Evolutionary conservation across 805 yeast species (phyloP).

Genomic region (Pichia rugopelliculosa): DNA sequence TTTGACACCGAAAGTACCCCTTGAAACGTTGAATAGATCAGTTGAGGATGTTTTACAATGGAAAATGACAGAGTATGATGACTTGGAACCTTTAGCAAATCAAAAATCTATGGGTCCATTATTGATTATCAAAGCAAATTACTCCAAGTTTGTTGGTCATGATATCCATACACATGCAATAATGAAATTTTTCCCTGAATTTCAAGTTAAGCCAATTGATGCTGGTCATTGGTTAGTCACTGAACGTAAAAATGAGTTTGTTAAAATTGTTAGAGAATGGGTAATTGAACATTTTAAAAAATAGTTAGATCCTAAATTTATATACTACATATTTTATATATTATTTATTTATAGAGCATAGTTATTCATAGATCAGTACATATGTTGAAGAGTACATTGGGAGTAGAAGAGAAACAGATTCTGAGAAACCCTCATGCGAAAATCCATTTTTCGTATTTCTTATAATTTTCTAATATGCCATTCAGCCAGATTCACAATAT

Average conservation of each 20-base stretch:
- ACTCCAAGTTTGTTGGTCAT: conserved; percentile 37
- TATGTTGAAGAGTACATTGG: too few relatives aligned
- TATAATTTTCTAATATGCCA: too few relatives aligned
- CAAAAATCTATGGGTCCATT: conserved; percentile 60
- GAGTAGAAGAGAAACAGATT: too few relatives aligned
- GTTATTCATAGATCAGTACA: too few relatives aligned
- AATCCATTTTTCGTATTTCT: too few relatives aligned
- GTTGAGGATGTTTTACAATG: conserved; percentile 57
- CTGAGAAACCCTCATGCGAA: too few relatives aligned
- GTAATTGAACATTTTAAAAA: conserved; percentile 3
- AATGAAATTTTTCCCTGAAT: conserved; percentile 48
- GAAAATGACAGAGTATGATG: conserved; percentile 27
- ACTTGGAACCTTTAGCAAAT: conserved; percentile 18
- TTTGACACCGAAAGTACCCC: conserved; percentile 45
- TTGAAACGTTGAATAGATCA: conserved; percentile 54
- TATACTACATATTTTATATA: neutral
- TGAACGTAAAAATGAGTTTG: conserved; percentile 71
- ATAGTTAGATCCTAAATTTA: neutral
- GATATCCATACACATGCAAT: conserved; percentile 15
- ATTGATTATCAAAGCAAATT: conserved; percentile 67
- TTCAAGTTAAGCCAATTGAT: conserved; percentile 59
- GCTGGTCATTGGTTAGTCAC: conserved; percentile 91
- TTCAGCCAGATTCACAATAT: too few relatives aligned
- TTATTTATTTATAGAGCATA: neutral
- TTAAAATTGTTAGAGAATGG: conserved; percentile 50